Percentiles rank a stretch among this genome's conserved stretches.
Conservation (phyloP, 306 rosid genomes). For the Mucuna pruriens region DNA sequence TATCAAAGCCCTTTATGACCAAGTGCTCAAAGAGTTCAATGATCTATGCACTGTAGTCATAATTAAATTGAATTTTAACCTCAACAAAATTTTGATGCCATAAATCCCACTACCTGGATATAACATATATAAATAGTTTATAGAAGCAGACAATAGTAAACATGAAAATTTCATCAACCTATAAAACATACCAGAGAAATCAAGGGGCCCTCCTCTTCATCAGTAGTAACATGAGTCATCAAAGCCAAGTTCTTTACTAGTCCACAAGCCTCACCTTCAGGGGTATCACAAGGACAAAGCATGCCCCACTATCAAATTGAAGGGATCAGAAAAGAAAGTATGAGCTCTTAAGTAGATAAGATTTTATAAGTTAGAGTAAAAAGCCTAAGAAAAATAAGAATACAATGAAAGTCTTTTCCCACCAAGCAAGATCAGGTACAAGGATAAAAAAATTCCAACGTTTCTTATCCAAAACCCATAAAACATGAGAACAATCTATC, state of each 20-base stretch:
- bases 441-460: neutral
- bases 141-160: neutral
- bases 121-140: slow-evolving; percentile 7
- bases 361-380: neutral
- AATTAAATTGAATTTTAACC: neutral
- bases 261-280: slow-evolving; percentile 97
- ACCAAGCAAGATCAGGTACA: neutral
- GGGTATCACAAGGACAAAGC: slow-evolving; percentile 99
- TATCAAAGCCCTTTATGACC: neutral
- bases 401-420: neutral
- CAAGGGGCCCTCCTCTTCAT: slow-evolving; percentile 84
- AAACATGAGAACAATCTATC: neutral
- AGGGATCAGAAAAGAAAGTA: slow-evolving; percentile 12
- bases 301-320: slow-evolving; percentile 83
- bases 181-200: slow-evolving; percentile 63
- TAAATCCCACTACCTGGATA: neutral
- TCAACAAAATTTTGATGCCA: neutral
- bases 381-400: slow-evolving; percentile 11
- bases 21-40: neutral
- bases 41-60: neutral
- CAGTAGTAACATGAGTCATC: slow-evolving; percentile 98
- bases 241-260: slow-evolving; percentile 92
- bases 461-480: neutral
- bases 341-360: neutral
- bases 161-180: slow-evolving; percentile 6